phyloP scores from a whole-genome alignment of 2,329 filamentous ascomycete genomes.

The Beauveria sp. region DNA sequence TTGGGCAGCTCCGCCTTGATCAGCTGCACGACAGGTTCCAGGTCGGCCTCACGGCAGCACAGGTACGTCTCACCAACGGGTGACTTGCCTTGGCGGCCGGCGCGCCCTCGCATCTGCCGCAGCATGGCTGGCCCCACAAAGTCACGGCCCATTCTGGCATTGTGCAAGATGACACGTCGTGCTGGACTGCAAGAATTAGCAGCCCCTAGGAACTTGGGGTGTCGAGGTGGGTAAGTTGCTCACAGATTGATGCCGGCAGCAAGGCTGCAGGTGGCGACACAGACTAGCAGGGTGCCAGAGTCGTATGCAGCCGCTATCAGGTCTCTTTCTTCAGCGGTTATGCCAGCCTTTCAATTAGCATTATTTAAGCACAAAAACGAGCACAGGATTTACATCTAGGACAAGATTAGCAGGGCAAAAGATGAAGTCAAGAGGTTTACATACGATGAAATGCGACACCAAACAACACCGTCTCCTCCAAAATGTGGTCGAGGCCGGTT shows the following conservation, averaged over 20 bases:
- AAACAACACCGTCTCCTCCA: constrained; percentile 55
- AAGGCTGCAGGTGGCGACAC: constrained; percentile 70
- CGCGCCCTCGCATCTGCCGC: constrained; percentile 72
- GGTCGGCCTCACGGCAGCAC: constrained; percentile 60
- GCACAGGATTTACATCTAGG: constrained; percentile 29
- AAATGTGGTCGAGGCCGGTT: constrained; percentile 56
- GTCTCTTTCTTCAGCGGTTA: constrained; percentile 70
- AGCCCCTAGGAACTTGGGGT: neutral
- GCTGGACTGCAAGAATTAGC: constrained; percentile 38
- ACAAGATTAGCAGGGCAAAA: neutral
- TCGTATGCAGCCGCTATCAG: constrained; percentile 66
- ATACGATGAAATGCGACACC: constrained; percentile 70
- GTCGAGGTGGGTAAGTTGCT: constrained; percentile 9
- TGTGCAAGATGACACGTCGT: constrained; percentile 66
- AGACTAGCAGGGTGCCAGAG: constrained; percentile 56
- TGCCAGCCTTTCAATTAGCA: constrained; percentile 43
- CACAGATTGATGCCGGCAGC: constrained; percentile 74
- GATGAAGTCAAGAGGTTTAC: constrained; percentile 17
- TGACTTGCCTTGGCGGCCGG: constrained; percentile 71
- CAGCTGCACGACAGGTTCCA: constrained; percentile 62
- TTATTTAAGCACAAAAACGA: neutral
- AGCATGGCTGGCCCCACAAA: constrained; percentile 73
- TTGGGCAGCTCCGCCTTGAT: constrained; percentile 66
- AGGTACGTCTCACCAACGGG: constrained; percentile 71
- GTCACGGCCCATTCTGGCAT: constrained; percentile 67